phyloP scores from a whole-genome alignment of 805 yeast species.

The Saccharomycopsis babjevae region DNA sequence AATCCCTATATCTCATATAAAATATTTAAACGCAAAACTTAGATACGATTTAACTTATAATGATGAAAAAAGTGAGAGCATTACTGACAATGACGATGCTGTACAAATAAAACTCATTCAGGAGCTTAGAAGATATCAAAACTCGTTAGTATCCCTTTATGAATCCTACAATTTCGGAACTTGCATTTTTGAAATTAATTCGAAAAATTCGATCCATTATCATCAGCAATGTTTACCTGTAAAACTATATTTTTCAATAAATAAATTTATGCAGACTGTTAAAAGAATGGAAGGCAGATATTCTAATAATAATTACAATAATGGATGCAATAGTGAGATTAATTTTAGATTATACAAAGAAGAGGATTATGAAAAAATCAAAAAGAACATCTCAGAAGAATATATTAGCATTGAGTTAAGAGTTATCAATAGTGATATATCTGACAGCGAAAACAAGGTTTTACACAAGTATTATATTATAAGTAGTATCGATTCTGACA shows the following conservation, averaged over 20 bases:
- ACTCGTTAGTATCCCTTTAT: conserved; percentile 35
- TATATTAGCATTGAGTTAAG: conserved; percentile 25
- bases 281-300: conserved; percentile 28
- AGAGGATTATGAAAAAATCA: conserved; percentile 18
- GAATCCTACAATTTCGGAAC: conserved; percentile 39
- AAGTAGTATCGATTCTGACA: conserved; percentile 23
- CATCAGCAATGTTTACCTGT: conserved; percentile 75
- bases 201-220: conserved; percentile 56
- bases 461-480: conserved; percentile 24
- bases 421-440: conserved; percentile 19
- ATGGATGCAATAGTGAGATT: conserved; percentile 19
- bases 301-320: background rate
- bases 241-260: conserved; percentile 30
- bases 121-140: conserved; percentile 21
- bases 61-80: conserved; percentile 20
- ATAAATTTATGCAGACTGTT: conserved; percentile 37
- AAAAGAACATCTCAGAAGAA: conserved; percentile 24
- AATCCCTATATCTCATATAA: conserved; percentile 66
- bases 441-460: conserved; percentile 19
- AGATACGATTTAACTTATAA: background rate
- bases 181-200: conserved; percentile 61
- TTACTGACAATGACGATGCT: background rate
- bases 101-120: conserved; percentile 13
- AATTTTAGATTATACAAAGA: conserved; percentile 5
- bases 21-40: conserved; percentile 27